phyloP scores from a whole-genome alignment of 805 yeast species.

The Helenozyma baotianmanensis region DNA sequence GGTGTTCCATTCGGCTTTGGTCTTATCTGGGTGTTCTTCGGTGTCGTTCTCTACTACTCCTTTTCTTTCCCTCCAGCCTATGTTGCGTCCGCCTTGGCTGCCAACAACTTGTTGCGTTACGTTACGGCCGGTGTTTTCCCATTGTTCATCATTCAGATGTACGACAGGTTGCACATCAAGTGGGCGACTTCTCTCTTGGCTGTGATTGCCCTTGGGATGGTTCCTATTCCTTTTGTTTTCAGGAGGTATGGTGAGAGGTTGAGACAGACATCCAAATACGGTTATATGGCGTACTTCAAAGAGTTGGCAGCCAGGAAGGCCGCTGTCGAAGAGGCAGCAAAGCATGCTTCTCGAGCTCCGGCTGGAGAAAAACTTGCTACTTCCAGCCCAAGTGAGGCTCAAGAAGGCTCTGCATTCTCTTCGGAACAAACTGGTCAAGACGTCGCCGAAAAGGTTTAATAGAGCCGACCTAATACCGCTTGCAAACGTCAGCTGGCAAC shows the following conservation, averaged over 20 bases:
- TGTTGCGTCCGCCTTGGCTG: constrained; percentile 87
- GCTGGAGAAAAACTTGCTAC: constrained; percentile 1
- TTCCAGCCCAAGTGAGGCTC: neutral
- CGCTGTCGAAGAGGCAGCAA: constrained; percentile 12
- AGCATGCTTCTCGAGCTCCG: neutral
- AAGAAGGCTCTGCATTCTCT: too few species aligned
- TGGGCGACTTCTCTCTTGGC: constrained; percentile 77
- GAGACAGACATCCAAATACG: constrained; percentile 55
- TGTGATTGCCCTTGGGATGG: constrained; percentile 61
- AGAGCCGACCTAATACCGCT: too few species aligned
- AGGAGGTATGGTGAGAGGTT: constrained; percentile 52
- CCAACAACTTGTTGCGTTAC: constrained; percentile 77
- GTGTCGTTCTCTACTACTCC: constrained; percentile 64
- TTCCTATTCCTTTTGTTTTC: constrained; percentile 73
- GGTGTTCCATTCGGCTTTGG: constrained; percentile 81
- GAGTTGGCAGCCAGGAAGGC: constrained; percentile 18
- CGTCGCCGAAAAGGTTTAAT: constrained; percentile 6
- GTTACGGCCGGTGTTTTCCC: constrained; percentile 77
- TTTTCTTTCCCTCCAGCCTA: constrained; percentile 68
- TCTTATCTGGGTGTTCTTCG: constrained; percentile 64
- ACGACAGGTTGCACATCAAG: constrained; percentile 59
- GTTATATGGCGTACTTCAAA: constrained; percentile 45
- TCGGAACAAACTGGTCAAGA: constrained; percentile 1
- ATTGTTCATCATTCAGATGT: constrained; percentile 82
- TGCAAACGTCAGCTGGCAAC: too few species aligned